Evolutionary conservation across 108 stramenopile species (phyloP), one percentile per base, ranked within the genome.

Genomic region (Cyclotella atomus): DNA sequence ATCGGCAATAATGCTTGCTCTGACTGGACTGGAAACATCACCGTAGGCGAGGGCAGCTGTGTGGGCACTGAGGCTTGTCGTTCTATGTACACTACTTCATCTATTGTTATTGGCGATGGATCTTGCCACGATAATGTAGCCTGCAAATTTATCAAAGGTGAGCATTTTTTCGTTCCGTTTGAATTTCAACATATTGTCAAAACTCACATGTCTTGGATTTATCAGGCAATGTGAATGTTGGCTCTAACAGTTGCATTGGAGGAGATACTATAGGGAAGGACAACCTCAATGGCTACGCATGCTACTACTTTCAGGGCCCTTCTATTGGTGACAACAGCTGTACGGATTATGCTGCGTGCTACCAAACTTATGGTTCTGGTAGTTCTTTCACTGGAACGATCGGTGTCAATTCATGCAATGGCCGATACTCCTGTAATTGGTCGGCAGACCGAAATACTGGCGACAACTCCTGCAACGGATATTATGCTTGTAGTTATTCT

Each of bases 211-310:
- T 4, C 47, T n/a, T 17, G 9, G 4, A n/a, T n/a, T 49, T 19
- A 17, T 10, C n/a, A n/a, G 4, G 17, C n/a, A 12, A 10, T 17
- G 47, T 4, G 16, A 17, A 9, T 4, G n/a, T 49, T 12, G 47
- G 47, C n/a, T n/a, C 10, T 17, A 49, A 49, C n/a, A 49, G 47
- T 49, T 49, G 47, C n/a, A 49, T 49, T 49, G 47, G 47, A 49
- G 47, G 47, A 49, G n/a, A 12, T n/a, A 19, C 4, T n/a, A 17
- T 10, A 17, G 47, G 47, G n/a, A n/a, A n/a, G 9, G 9, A 49
- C n/a, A 17, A 17, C n/a, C n/a, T 17, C n/a, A n/a, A 4, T 19
- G 47, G 47, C n/a, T 49, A 49, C n/a, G 47, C n/a, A 17, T 49
- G 47, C n/a, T 49, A 49, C n/a, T 17, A 49, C 47, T 49, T 49